Conservation (phyloP, 768 basidiomycete species). For the Leccinum subtestaceum region DNA sequence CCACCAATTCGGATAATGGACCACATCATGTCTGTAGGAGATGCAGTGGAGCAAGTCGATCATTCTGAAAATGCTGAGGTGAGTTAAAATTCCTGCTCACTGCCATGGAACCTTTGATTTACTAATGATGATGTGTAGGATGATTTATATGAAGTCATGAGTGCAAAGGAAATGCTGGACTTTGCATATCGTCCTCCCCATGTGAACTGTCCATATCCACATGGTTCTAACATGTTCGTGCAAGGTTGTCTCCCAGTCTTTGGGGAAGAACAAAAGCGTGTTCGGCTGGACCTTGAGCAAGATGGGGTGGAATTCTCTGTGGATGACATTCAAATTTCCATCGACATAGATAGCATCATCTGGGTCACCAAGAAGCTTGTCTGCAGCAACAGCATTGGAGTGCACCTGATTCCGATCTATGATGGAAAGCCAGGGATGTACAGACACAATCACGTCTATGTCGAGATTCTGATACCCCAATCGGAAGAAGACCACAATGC, state of each 20-base stretch:
- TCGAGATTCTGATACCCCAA: slow-evolving; percentile 8
- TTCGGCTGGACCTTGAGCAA: not conserved
- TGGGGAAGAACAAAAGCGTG: not conserved
- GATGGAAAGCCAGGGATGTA: not conserved
- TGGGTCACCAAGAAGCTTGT: not conserved
- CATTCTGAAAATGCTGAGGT: too few species aligned
- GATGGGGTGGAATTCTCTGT: not conserved
- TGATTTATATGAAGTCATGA: not conserved
- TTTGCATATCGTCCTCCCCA: too few species aligned
- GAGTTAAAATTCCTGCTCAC: too few species aligned
- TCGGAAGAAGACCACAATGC: not conserved
- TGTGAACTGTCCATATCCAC: not conserved
- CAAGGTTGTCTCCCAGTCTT: not conserved
- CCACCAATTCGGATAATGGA: not conserved
- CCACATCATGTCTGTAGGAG: not conserved
- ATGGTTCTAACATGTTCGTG: not conserved
- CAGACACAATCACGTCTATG: slow-evolving; percentile 19
- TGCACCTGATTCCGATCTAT: too few species aligned
- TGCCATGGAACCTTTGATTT: too few species aligned
- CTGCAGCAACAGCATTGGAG: too few species aligned
- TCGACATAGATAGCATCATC: slow-evolving; percentile 8
- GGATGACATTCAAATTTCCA: not conserved
- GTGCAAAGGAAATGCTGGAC: not conserved
- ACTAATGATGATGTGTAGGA: too few species aligned
- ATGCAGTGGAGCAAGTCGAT: not conserved